Evolutionary conservation across 177 flowering plant genomes (phyloP).

Genomic region (Vitis hybrid): DNA sequence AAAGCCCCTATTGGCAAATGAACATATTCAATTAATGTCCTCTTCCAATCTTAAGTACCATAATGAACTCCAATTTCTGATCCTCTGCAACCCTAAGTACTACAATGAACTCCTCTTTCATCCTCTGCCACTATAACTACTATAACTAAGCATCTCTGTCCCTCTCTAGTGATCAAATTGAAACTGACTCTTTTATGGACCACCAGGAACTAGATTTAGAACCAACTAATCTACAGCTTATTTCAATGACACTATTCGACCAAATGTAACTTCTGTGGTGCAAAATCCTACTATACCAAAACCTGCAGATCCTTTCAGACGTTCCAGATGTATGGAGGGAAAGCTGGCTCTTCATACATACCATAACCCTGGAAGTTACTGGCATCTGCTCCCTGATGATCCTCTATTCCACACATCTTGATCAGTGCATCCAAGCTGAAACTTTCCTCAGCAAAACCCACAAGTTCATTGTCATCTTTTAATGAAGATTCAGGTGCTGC

Average conservation of each 20-base stretch:
- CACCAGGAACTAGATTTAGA: background rate
- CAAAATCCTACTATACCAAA: background rate
- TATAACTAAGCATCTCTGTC: background rate
- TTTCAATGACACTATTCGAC: background rate
- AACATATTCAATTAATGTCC: no score
- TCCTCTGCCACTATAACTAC: slow-evolving; percentile 1
- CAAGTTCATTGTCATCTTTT: slow-evolving; percentile 23
- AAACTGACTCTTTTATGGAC: background rate
- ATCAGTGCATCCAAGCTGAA: slow-evolving; percentile 68
- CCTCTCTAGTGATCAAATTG: background rate
- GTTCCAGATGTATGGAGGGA: slow-evolving; percentile 59
- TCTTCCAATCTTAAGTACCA: no score
- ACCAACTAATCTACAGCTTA: background rate
- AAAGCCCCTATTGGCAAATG: no score
- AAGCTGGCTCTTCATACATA: slow-evolving; percentile 42
- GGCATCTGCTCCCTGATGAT: slow-evolving; percentile 29
- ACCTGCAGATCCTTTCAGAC: slow-evolving; percentile 25
- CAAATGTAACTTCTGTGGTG: no score
- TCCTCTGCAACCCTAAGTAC: background rate
- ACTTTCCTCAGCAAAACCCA: slow-evolving; percentile 27
- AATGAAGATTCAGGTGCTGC: slow-evolving; percentile 24
- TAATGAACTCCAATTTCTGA: no score
- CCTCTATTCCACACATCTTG: slow-evolving; percentile 48
- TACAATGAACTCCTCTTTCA: background rate
- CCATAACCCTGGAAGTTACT: slow-evolving; percentile 38